Base-by-base conservation (phyloP, 31 red algal genomes). In the Endocladia muricata region DNA sequence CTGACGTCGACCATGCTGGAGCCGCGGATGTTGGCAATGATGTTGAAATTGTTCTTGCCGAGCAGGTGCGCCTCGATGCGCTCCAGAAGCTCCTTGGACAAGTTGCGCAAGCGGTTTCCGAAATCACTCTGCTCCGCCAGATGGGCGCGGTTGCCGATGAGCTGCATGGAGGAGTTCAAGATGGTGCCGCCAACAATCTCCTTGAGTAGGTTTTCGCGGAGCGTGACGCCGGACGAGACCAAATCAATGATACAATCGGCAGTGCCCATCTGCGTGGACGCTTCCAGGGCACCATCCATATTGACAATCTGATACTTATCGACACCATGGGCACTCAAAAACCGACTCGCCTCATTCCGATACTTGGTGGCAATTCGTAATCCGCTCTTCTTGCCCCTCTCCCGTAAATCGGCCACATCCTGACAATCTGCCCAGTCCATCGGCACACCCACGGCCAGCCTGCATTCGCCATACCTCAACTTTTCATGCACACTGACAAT, bases 261-360 rank as follows among this genome's bases (percentile, higher is more conserved):
- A 41, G 84, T 95, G 31, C 96, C 96, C 88, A 99, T 94, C 70
- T 99, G 96, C 19, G 92, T 95, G 8, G 92, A 89, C 25, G 96
- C 96, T 71, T 99, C 96, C 36, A 99, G 69, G 1, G 96, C 96
- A 37, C 96, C 96, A 67, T 99, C 96, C 96, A 95, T 94, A 13
- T 93, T 83, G 1, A 99, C 56, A 1, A 99, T 34, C 1, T 61
- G 78, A 61, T 99, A 99, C 31, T 93, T 95, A 15, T 65, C 70
- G 33, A 99, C 81, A 6, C 79, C 71, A 31, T 77, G 62, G n/a
- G 41, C 74, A 4, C 33, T n/a, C 55, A 99, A 55, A 85, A 99
- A 99, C 0, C 74, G 38, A 13, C 41, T 52, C 55, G 90, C 82
- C 37, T 81, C 85, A 34, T 84, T 80, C 3, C 57, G 38, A 71